phyloP scores from a whole-genome alignment of 2,329 filamentous ascomycete genomes.

The Fusarium sp. region DNA sequence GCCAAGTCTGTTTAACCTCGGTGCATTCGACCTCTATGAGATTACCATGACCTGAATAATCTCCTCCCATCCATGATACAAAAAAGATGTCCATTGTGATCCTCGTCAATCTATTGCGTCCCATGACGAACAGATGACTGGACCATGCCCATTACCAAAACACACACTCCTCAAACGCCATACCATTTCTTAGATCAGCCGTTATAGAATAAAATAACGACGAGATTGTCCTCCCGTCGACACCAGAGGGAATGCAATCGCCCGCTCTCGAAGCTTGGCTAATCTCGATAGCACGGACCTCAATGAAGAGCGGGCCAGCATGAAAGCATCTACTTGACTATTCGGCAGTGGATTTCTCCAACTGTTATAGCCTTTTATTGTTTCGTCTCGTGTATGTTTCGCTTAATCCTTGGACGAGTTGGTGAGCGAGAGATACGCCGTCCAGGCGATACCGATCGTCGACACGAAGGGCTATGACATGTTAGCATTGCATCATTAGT shows the following conservation, averaged over 20 bases:
- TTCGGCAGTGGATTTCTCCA: neutral
- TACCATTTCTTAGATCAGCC: slow-evolving; percentile 3
- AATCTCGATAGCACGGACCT: neutral
- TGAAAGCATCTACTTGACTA: neutral
- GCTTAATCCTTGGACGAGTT: slow-evolving; percentile 81
- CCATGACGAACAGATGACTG: slow-evolving; percentile 9
- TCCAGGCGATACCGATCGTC: slow-evolving; percentile 96
- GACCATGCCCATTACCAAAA: neutral
- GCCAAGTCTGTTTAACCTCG: neutral
- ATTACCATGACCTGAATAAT: slow-evolving; percentile 16
- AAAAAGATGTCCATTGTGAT: neutral
- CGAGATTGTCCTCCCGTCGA: neutral
- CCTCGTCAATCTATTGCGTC: neutral
- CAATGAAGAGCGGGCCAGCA: neutral
- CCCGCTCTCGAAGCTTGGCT: neutral
- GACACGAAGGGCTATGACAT: slow-evolving; percentile 86
- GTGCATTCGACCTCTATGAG: slow-evolving; percentile 12
- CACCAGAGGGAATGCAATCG: neutral
- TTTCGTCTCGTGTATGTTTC: neutral
- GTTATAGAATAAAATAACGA: neutral
- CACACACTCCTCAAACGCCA: neutral
- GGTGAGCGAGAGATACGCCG: slow-evolving; percentile 91
- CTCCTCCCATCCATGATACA: slow-evolving; percentile 1
- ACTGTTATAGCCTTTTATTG: neutral
- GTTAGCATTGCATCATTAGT: slow-evolving; percentile 9